phyloP scores from a whole-genome alignment of 176 grass and related monocot species.

The Leersia perrieri region DNA sequence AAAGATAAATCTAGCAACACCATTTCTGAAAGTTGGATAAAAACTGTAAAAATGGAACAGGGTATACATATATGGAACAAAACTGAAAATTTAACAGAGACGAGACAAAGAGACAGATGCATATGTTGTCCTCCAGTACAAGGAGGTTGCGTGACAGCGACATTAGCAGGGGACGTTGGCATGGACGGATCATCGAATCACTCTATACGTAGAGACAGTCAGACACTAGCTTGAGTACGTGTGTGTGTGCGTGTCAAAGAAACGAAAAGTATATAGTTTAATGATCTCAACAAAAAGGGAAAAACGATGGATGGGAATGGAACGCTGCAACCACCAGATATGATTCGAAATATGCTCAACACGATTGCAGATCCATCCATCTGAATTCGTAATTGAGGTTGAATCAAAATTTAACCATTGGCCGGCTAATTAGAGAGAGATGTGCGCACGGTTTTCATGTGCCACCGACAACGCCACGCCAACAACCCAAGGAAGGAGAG shows the following conservation, averaged over 20 bases:
- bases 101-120: background rate
- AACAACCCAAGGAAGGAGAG: background rate
- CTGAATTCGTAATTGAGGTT: background rate
- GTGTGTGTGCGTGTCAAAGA: background rate
- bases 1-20: background rate
- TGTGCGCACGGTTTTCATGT: background rate
- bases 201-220: background rate
- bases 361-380: background rate
- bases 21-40: background rate
- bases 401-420: background rate
- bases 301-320: background rate
- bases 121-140: background rate
- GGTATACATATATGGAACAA: too few species aligned
- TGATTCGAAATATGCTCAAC: background rate
- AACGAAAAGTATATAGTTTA: background rate
- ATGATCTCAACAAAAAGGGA: background rate
- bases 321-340: slow-evolving; percentile 21
- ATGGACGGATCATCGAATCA: background rate
- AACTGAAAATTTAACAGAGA: background rate
- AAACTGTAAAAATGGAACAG: too few species aligned
- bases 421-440: background rate
- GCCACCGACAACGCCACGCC: slow-evolving; percentile 7
- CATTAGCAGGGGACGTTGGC: background rate
- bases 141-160: background rate
- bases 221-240: too few species aligned